Conservation (phyloP, 768 basidiomycete species). For the Macrolepiota albuminosa region DNA sequence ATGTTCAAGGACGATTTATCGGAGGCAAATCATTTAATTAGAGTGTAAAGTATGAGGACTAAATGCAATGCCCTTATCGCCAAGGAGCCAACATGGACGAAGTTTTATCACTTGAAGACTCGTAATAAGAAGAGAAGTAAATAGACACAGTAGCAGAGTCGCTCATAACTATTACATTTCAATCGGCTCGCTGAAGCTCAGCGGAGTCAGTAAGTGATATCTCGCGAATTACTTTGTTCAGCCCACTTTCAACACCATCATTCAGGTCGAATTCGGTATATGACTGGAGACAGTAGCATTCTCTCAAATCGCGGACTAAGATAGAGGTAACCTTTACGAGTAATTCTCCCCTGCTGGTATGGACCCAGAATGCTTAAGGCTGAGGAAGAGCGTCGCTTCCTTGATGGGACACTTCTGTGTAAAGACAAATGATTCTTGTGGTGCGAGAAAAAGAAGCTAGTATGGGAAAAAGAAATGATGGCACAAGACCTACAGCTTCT, state of each 20-base stretch:
- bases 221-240: background rate
- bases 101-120: background rate
- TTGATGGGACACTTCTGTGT: background rate
- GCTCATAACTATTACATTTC: background rate
- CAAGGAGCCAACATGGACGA: background rate
- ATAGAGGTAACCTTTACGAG: constrained; percentile 5
- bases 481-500: constrained; percentile 1
- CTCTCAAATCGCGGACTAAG: constrained; percentile 39
- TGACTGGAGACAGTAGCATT: constrained; percentile 46
- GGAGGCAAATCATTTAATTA: constrained; percentile 52
- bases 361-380: constrained; percentile 5
- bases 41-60: background rate
- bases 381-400: constrained; percentile 5
- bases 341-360: background rate
- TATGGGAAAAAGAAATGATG: background rate
- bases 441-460: background rate
- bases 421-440: constrained; percentile 6
- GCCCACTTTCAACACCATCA: constrained; percentile 35
- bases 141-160: background rate
- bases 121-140: background rate
- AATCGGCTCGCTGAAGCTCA: too few species aligned
- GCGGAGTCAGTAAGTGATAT: too few species aligned
- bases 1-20: constrained; percentile 75
- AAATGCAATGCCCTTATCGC: background rate
- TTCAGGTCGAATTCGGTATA: constrained; percentile 18